Evolutionary conservation across 306 rosid genomes (phyloP), one percentile per base, ranked within the genome.

Genomic region (barrel medic (Medicago truncatula)): DNA sequence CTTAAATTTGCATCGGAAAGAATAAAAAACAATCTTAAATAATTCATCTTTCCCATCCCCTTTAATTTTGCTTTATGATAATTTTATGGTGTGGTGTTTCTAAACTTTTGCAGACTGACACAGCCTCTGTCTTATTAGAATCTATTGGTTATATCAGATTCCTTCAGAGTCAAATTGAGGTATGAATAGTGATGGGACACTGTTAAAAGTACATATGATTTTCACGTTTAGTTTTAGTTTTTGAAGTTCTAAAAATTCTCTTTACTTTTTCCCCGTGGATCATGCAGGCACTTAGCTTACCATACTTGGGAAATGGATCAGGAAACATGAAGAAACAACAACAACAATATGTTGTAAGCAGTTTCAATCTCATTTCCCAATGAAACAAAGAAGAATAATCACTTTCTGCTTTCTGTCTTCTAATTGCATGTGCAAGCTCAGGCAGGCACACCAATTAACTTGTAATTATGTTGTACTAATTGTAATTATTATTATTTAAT

Each of bases 121-220:
- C 98, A 18, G 98, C 98, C n/a, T 92, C 98, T 85, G 98, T 95
- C 84, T 86, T 95, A 93, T 95, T 95, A 90, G 98, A 95, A 85
- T 89, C 98, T 81, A 90, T 95, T 86, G 98, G 98, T 23, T 95
- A 95, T 83, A 87, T 95, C 87, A 90, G 98, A 90, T 95, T 95
- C 98, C 98, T 95, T 83, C 98, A 95, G 85, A 89, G 88, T 89
- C 98, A 95, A 92, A 90, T 95, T 86, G 97, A 90, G 98, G 98
- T 92, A 52, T 21, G 49, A 76, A 76, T 10, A 66, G 74, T 59
- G 73, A 82, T 77, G 79, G 78, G 81, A 76, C 58, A n/a, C 4
- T 60, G 41, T 61, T 61, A 7, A 31, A 31, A 28, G 43, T 61
- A 59, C 39, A 25, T 7, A 14, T 61, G 0, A 28, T 28, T 61